Evolutionary conservation across 2,329 filamentous ascomycete species (phyloP), one percentile per base, ranked within the genome.

Genomic region (Fusarium sarcochroum): DNA sequence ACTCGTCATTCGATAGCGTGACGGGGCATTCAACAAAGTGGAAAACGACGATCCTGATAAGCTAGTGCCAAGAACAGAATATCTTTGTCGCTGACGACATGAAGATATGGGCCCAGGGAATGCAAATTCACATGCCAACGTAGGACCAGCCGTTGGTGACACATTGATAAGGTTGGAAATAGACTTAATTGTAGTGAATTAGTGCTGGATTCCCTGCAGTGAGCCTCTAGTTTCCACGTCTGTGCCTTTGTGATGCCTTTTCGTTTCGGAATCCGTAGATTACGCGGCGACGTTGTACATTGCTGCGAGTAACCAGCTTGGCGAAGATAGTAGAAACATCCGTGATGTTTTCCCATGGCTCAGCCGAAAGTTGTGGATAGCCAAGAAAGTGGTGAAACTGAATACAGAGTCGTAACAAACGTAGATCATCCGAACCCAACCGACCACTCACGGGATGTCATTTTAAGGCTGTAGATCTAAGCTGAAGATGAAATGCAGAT

Each of bases 141-240:
- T 15, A 25, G 21, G 18, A 47, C 23, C 11, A 54, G 17, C 57
- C 35, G 52, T 67, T 63, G n/a, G 61, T 58, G 58, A 63, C 35
- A 63, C 56, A 52, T 58, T 54, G 68, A 70, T 69, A 73, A 73
- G 69, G 56, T 72, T 73, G 50, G 53, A 46, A 68, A 67, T 73
- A 72, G 51, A 42, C 57, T 72, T 69, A 68, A 58, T 52, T 52
- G 38, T 41, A 49, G 27, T 30, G 17, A 23, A 9, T 30, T 27
- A 40, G 32, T 27, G 50, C 20, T 11, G 14, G 15, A 41, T 21
- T 20, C 48, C 34, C 68, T 70, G 69, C 66, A 63, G 46, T 44
- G 48, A 69, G 63, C 66, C 66, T 68, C 37, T 40, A 38, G 21
- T 50, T 66, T 55, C 42, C 63, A 21, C 17, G 42, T 52, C 35